Conservation (phyloP, 2,329 filamentous ascomycete species). For the Lasiodiplodia gonubiensis region DNA sequence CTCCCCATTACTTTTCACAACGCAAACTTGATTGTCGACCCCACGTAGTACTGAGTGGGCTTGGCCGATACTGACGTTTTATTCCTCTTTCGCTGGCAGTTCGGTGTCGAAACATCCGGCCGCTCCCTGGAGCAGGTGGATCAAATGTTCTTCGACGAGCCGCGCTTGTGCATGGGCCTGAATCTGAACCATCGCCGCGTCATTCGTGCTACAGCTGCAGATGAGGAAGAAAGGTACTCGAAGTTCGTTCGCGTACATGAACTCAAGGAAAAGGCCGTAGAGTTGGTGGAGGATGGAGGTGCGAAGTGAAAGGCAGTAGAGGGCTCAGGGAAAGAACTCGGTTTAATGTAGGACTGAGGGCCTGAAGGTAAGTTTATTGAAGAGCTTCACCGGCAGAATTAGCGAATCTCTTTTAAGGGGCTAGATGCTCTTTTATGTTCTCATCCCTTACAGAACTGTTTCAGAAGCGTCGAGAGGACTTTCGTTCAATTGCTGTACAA, state of each 20-base stretch:
- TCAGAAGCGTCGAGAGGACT: no score
- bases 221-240: slow-evolving; percentile 36
- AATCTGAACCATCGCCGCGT: slow-evolving; percentile 38
- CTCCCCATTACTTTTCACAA: no score
- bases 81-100: background rate
- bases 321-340: background rate
- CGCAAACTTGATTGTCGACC: background rate
- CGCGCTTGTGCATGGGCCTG: slow-evolving; percentile 41
- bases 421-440: no score
- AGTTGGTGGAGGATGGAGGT: background rate
- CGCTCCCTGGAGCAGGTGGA: slow-evolving; percentile 25
- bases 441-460: no score
- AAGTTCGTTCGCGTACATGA: slow-evolving; percentile 30
- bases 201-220: slow-evolving; percentile 32
- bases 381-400: background rate
- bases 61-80: no score
- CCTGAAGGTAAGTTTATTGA: background rate
- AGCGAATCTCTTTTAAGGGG: no score
- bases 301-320: background rate
- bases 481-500: no score
- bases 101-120: slow-evolving; percentile 26
- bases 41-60: no score
- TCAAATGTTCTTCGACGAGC: slow-evolving; percentile 41
- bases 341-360: background rate
- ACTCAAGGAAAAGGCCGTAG: background rate